Conservation (phyloP, 768 basidiomycete genomes). For the Macrolepiota dolichaula region DNA sequence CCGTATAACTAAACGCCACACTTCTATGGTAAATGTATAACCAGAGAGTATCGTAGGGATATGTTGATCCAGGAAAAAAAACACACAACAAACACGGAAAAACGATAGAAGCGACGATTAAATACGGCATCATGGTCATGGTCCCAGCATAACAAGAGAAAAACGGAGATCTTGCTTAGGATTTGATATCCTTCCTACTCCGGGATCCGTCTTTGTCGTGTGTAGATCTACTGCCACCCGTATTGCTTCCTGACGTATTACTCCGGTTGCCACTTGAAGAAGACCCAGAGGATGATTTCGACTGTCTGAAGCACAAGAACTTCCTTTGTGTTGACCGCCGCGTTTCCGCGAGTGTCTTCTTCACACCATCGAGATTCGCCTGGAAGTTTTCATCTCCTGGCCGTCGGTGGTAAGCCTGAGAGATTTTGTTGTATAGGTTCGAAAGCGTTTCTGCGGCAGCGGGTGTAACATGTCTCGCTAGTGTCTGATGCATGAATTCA, state of each 20-base stretch:
- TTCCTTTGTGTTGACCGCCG: constrained; percentile 90
- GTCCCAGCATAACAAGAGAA: neutral
- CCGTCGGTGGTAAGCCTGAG: constrained; percentile 84
- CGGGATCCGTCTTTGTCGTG: constrained; percentile 12
- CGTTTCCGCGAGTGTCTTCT: constrained; percentile 85
- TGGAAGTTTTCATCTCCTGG: constrained; percentile 87
- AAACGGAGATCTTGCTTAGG: neutral
- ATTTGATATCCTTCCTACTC: neutral
- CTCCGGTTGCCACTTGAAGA: constrained; percentile 4
- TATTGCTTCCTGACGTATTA: constrained; percentile 2
- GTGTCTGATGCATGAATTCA: constrained; percentile 97
- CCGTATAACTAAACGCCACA: neutral
- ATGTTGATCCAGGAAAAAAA: neutral
- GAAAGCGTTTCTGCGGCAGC: constrained; percentile 81
- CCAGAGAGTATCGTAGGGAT: neutral
- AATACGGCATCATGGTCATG: too few relatives aligned
- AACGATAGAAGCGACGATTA: neutral
- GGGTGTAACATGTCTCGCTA: constrained; percentile 83
- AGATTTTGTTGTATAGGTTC: constrained; percentile 92
- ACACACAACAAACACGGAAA: neutral
- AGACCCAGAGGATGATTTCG: constrained; percentile 40
- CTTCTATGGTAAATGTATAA: neutral
- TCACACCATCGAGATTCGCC: constrained; percentile 83
- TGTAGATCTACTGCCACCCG: neutral
- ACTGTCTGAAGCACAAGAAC: constrained; percentile 88